These are phyloP conservation scores for Globisporangium rhizosaccharum DNA, from an alignment of 352 stramenopile species.

Conservation along the genomic window DNA sequence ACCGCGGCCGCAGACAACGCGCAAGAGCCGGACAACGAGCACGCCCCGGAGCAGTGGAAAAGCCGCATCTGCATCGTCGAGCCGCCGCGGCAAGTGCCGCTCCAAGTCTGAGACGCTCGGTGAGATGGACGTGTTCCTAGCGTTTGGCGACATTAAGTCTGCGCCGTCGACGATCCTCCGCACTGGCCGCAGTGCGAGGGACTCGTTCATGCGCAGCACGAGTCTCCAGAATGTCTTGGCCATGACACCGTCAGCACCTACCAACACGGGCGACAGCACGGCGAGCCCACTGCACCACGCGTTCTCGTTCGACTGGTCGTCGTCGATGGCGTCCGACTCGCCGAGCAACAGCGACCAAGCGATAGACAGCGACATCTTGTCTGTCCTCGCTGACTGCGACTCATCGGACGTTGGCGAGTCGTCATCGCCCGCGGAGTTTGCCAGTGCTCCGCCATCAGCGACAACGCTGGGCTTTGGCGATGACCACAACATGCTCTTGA, in stretches of 20 bases:
- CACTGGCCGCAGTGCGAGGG: slow-evolving; percentile 29
- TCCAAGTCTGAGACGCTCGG: slow-evolving; percentile 63
- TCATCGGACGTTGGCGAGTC: slow-evolving; percentile 28
- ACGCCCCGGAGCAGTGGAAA: slow-evolving; percentile 29
- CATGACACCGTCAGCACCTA: background rate
- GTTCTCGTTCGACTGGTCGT: slow-evolving; percentile 33
- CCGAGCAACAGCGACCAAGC: slow-evolving; percentile 50
- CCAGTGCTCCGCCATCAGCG: no score
- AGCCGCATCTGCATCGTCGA: slow-evolving; percentile 6
- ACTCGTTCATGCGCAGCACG: slow-evolving; percentile 21
- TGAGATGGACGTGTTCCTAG: slow-evolving; percentile 22
- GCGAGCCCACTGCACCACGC: slow-evolving; percentile 1
- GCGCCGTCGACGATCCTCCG: slow-evolving; percentile 11
- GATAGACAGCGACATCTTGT: slow-evolving; percentile 76
- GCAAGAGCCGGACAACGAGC: slow-evolving; percentile 23
- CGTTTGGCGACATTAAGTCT: slow-evolving; percentile 23
- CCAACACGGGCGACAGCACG: no score
- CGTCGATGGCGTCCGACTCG: slow-evolving; percentile 16
- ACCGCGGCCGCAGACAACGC: slow-evolving; percentile 14
- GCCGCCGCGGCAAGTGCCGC: slow-evolving; percentile 36
- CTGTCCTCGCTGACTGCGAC: slow-evolving; percentile 53
- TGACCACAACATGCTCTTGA: slow-evolving; percentile 30
- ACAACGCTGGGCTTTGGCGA: slow-evolving; percentile 10
- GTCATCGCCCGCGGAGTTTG: slow-evolving; percentile 9
- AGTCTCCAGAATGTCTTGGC: background rate